Evolutionary conservation across 257 asterid species (phyloP).

Genomic region (Penstemon davidsonii): DNA sequence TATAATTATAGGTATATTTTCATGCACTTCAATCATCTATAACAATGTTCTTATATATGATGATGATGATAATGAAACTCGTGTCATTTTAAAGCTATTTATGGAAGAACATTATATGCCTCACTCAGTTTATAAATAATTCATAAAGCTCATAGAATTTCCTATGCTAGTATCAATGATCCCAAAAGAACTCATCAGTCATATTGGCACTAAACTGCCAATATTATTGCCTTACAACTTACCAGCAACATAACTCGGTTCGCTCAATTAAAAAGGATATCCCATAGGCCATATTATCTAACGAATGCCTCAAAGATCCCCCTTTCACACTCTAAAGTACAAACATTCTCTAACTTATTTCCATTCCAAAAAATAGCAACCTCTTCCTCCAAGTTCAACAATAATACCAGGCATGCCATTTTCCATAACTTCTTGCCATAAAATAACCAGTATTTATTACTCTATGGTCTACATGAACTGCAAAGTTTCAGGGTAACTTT

Average conservation of each 20-base stretch:
- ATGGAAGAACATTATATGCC: neutral
- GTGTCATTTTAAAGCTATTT: conserved; percentile 5
- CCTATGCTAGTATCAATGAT: neutral
- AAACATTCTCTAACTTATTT: conserved; percentile 2
- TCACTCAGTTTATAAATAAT: neutral
- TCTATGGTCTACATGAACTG: conserved; percentile 10
- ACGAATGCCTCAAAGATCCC: neutral
- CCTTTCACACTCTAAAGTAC: neutral
- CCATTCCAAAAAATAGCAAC: conserved; percentile 14
- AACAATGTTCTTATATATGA: neutral
- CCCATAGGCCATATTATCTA: neutral
- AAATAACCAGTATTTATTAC: conserved; percentile 2
- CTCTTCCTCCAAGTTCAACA: conserved; percentile 4
- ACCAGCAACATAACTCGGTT: conserved; percentile 2
- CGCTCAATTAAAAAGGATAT: neutral
- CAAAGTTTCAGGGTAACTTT: neutral
- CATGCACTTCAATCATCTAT: conserved; percentile 10
- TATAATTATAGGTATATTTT: neutral
- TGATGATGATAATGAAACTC: neutral
- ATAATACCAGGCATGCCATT: neutral
- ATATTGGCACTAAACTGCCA: conserved; percentile 4
- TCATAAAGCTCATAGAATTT: conserved; percentile 5
- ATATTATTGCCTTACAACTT: neutral
- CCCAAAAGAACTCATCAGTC: neutral
- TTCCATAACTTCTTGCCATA: conserved; percentile 8